phyloP scores from a whole-genome alignment of 306 rosid genomes.

The Lotus japonicus region DNA sequence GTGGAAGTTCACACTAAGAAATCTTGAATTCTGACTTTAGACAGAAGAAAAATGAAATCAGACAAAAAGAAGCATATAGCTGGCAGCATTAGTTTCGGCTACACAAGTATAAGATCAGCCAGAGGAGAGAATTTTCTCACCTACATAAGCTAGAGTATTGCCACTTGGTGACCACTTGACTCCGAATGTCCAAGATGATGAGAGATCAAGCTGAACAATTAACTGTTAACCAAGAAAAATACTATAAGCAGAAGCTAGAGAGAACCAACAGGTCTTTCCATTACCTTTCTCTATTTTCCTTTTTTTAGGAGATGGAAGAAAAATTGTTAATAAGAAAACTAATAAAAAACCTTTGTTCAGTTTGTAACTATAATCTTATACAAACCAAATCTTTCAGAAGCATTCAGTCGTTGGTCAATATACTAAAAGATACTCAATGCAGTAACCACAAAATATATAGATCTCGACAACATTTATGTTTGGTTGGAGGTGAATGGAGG shows the following conservation, averaged over 20 bases:
- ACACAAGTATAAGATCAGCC: not conserved
- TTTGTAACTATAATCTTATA: not conserved
- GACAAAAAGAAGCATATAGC: constrained; percentile 1
- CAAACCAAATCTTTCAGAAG: constrained; percentile 3
- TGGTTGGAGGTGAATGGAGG: no score
- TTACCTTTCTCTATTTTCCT: not conserved
- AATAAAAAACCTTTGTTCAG: not conserved
- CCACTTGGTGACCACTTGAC: constrained; percentile 99
- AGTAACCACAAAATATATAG: not conserved
- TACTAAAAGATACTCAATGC: not conserved
- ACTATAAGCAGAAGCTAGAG: constrained; percentile 10
- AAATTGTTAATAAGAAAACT: not conserved
- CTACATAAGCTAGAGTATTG: constrained; percentile 83
- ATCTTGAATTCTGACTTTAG: not conserved
- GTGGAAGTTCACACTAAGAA: not conserved
- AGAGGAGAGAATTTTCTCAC: constrained; percentile 49
- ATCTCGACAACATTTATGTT: not conserved
- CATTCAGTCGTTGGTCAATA: constrained; percentile 4
- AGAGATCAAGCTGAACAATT: constrained; percentile 90
- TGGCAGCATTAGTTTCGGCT: constrained; percentile 9
- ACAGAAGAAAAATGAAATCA: not conserved
- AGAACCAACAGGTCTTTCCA: constrained; percentile 8
- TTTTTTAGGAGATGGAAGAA: not conserved
- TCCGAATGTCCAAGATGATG: constrained; percentile 86
- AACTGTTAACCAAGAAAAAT: constrained; percentile 52